Evolutionary conservation across 2,329 filamentous ascomycete species (phyloP), one percentile per base, ranked within the genome.

Genomic region (Xylaria sp.): DNA sequence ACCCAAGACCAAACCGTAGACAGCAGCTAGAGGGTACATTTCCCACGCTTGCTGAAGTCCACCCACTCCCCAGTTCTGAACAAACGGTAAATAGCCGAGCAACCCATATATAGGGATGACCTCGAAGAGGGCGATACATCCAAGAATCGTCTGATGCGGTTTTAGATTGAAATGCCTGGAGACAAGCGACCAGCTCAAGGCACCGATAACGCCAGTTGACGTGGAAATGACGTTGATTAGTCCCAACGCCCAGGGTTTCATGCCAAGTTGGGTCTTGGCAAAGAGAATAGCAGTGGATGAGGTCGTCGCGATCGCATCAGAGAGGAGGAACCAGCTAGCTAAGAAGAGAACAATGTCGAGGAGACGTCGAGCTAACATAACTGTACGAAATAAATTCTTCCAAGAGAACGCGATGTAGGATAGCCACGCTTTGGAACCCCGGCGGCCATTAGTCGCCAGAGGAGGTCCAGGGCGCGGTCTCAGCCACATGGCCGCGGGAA

Each of bases 21-120:
- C 89, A 2, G 92, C 92, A 0, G 94, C 94, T 0, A 99, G 82
- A 0, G 93, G 93, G 76, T 96, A 98, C 93, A 99, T 98, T 76
- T 99, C 96, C 93, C 94, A 97, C 2, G 93, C 91, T 78, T 96
- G 91, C 80, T 97, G 94, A n/a, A 99, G 85, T 1, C 96, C 96
- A 50, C 94, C 82, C 5, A 93, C 89, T 0, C 94, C 94, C 80
- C 92, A 89, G 8, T 85, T 83, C 74, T 90, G 87, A 56, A 99
- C 87, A 7, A 93, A 89, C 0, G 94, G 94, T 18, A 98, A 85
- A 77, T 96, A 98, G 0, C 94, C 94, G 20, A 97, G 82, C 13
- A 99, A 85, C 0, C 94, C 95, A 76, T 99, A 99, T 0, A 98
- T 77, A 0, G 96, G 96, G 60, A 99, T 97, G 37, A 97, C 81